These are phyloP conservation scores for Paramecium octaurelia DNA, from an alignment of 73 alveolate genomes.

Conservation along the genomic window DNA sequence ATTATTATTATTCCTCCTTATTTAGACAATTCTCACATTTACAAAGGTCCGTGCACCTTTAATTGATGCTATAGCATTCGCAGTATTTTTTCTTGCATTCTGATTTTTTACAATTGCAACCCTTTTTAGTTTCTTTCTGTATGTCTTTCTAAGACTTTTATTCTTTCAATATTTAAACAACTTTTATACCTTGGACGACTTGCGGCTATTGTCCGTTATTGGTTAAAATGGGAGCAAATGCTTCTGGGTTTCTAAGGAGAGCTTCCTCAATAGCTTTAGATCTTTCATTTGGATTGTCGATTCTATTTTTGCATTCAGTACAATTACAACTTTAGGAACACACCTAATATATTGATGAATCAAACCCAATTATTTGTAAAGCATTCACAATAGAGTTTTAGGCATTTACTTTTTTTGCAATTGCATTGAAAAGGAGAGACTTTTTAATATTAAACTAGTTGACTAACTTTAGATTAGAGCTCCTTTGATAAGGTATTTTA, in stretches of 20 bases:
- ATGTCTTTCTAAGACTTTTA: not conserved
- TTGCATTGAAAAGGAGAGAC: constrained; percentile 21
- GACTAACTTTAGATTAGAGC: not conserved
- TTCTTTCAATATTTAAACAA: not conserved
- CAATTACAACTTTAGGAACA: not conserved
- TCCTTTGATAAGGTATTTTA: not conserved
- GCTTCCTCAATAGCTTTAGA: constrained; percentile 46
- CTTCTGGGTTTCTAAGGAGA: constrained; percentile 40
- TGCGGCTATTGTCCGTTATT: not conserved
- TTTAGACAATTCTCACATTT: constrained; percentile 55
- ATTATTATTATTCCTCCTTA: not conserved
- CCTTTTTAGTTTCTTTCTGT: constrained; percentile 7
- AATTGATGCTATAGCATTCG: constrained; percentile 65
- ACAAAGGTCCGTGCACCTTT: constrained; percentile 62
- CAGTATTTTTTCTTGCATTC: constrained; percentile 75
- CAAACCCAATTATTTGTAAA: constrained; percentile 36
- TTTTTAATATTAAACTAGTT: not conserved
- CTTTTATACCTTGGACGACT: not conserved
- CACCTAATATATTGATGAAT: not conserved
- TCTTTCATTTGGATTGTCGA: constrained; percentile 33
- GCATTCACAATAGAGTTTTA: constrained; percentile 56
- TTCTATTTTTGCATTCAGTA: not conserved
- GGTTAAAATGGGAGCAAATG: not conserved
- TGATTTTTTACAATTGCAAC: constrained; percentile 74
- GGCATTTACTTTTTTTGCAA: constrained; percentile 42